These are phyloP conservation scores for Colletotrichum destructivum DNA, from an alignment of 2,329 filamentous ascomycete genomes.

Conservation along the genomic window DNA sequence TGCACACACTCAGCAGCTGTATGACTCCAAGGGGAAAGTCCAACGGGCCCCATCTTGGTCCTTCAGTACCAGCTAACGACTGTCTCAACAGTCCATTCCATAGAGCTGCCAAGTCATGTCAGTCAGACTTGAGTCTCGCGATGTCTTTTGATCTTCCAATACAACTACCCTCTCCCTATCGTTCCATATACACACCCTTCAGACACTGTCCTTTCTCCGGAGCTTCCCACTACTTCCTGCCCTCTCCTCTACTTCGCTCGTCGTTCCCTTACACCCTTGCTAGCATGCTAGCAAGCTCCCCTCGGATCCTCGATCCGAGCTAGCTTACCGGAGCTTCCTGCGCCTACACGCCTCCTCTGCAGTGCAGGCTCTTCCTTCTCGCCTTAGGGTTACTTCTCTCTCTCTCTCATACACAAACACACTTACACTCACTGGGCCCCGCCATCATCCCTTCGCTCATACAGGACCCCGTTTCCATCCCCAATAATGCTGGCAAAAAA, in stretches of 20 bases:
- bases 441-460: conserved; percentile 42
- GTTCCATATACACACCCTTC: conserved; percentile 7
- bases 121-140: conserved; percentile 9
- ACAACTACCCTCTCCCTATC: conserved; percentile 34
- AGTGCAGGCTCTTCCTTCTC: conserved; percentile 15
- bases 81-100: conserved; percentile 10
- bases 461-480: conserved; percentile 21
- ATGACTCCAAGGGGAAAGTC: conserved; percentile 28
- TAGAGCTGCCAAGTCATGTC: conserved; percentile 30
- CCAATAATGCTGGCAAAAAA: conserved; percentile 16
- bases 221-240: background rate
- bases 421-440: background rate
- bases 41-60: background rate
- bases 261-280: background rate
- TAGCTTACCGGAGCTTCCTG: conserved; percentile 37
- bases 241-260: conserved; percentile 19
- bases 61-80: background rate
- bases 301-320: conserved; percentile 41
- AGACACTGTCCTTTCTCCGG: conserved; percentile 15
- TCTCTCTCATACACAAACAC: background rate
- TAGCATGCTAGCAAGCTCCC: conserved; percentile 22
- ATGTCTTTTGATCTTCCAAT: conserved; percentile 24
- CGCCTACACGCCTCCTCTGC: conserved; percentile 25
- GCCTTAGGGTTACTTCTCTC: conserved; percentile 23
- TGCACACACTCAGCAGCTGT: conserved; percentile 10